Evolutionary conservation across 768 basidiomycete genomes (phyloP).

Genomic region (Suillus hirtellus): DNA sequence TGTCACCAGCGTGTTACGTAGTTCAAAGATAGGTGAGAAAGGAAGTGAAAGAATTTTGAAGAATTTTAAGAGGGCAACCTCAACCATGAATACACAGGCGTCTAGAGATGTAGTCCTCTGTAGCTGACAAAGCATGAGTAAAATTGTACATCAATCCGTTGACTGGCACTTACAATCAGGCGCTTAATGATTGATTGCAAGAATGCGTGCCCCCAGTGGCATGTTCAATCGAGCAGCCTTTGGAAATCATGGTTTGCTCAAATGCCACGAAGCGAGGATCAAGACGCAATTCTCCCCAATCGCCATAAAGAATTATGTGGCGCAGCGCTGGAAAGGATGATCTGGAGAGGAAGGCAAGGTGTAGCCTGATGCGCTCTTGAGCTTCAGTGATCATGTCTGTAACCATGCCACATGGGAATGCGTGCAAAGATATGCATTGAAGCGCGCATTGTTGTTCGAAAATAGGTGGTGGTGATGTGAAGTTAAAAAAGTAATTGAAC

Average conservation of each 20-base stretch:
- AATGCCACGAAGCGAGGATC: conserved; percentile 40
- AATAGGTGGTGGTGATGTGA: conserved; percentile 38
- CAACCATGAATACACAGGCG: background rate
- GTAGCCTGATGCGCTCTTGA: conserved; percentile 45
- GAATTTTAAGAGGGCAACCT: background rate
- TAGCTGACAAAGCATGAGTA: background rate
- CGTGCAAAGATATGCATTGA: conserved; percentile 51
- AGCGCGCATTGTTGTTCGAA: conserved; percentile 34
- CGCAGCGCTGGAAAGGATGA: conserved; percentile 47
- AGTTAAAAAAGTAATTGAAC: conserved; percentile 59
- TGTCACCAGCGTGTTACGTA: background rate
- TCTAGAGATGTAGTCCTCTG: background rate
- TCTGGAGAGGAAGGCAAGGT: conserved; percentile 47
- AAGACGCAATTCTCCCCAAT: conserved; percentile 45
- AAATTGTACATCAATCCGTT: background rate
- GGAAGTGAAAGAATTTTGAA: background rate
- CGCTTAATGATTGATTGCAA: background rate
- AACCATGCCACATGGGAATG: conserved; percentile 46
- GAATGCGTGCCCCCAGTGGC: conserved; percentile 13
- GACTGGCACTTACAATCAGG: background rate
- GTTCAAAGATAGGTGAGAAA: background rate
- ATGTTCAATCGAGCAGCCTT: conserved; percentile 32
- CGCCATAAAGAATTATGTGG: conserved; percentile 49
- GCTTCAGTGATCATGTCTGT: conserved; percentile 32
- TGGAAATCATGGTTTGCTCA: conserved; percentile 33